These are phyloP conservation scores for Actinomortierella wolfii DNA, from an alignment of 371 early-diverging fungal genomes.

Conservation along the genomic window DNA sequence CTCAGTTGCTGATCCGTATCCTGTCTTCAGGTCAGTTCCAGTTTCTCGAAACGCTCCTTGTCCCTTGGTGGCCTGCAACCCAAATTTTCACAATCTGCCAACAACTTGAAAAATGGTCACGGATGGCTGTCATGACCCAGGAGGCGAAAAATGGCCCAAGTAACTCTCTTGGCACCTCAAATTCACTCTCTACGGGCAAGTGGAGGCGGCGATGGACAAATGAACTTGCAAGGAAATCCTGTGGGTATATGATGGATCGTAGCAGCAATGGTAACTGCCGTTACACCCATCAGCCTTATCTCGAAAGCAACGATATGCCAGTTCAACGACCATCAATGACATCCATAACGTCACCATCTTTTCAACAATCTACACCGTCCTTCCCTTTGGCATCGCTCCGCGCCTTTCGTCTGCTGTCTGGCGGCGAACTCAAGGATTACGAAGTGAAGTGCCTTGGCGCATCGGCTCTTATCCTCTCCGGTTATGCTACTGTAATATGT, in stretches of 20 bases:
- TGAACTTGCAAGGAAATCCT: no score
- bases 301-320: no score
- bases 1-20: slow-evolving; percentile 13
- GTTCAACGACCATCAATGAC: no score
- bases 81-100: slow-evolving; percentile 22
- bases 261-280: background rate
- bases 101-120: slow-evolving; percentile 24
- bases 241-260: background rate
- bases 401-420: slow-evolving; percentile 13
- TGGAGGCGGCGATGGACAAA: slow-evolving; percentile 21
- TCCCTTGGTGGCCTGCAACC: slow-evolving; percentile 31
- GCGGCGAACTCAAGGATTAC: slow-evolving; percentile 15
- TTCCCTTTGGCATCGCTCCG: slow-evolving; percentile 14
- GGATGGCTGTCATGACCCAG: slow-evolving; percentile 9
- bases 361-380: background rate
- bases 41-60: slow-evolving; percentile 14
- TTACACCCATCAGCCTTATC: background rate
- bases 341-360: no score
- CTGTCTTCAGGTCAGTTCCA: slow-evolving; percentile 9
- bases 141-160: background rate
- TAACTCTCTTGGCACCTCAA: background rate
- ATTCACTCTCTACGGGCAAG: background rate
- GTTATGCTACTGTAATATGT: no score
- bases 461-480: slow-evolving; percentile 20
- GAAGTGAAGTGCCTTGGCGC: slow-evolving; percentile 15